Evolutionary conservation across 805 yeast species (phyloP).

Genomic region (Lachancea thermotolerans): DNA sequence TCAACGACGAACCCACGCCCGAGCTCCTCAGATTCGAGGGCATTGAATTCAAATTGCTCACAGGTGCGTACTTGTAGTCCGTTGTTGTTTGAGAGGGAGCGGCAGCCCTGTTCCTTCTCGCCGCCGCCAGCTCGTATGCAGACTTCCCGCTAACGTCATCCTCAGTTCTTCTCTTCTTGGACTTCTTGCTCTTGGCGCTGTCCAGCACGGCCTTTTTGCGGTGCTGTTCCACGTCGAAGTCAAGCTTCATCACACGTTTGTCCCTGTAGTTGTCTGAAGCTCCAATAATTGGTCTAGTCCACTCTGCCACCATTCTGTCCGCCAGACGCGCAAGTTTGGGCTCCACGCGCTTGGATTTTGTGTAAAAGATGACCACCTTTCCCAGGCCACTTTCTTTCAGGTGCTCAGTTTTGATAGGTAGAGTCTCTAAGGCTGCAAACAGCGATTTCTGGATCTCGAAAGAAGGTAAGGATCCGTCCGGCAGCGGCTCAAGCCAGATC

Average conservation of each 20-base stretch:
- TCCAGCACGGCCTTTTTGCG: slow-evolving; percentile 32
- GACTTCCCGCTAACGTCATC: slow-evolving; percentile 22
- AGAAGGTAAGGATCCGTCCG: slow-evolving; percentile 97
- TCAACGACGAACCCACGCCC: slow-evolving; percentile 47
- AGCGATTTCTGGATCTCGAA: slow-evolving; percentile 89
- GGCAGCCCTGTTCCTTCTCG: slow-evolving; percentile 88
- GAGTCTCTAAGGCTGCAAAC: slow-evolving; percentile 60
- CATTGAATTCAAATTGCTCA: slow-evolving; percentile 44
- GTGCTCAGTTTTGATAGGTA: slow-evolving; percentile 95
- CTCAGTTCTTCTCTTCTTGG: slow-evolving; percentile 19
- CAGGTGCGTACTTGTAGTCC: slow-evolving; percentile 88
- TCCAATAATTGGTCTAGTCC: slow-evolving; percentile 98
- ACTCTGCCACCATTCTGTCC: slow-evolving; percentile 85
- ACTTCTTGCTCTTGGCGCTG: slow-evolving; percentile 30
- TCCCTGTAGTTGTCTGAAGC: slow-evolving; percentile 92
- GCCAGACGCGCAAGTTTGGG: slow-evolving; percentile 79
- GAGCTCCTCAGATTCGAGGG: slow-evolving; percentile 35
- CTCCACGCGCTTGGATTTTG: slow-evolving; percentile 83
- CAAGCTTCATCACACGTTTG: slow-evolving; percentile 60
- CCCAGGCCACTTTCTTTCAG: slow-evolving; percentile 92
- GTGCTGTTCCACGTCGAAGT: slow-evolving; percentile 56
- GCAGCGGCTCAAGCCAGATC: slow-evolving; percentile 96
- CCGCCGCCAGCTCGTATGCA: slow-evolving; percentile 83
- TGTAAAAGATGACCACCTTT: slow-evolving; percentile 87
- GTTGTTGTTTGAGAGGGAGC: slow-evolving; percentile 88